Conservation (phyloP, 495 filamentous ascomycete species). For the Penicillium macrosclerotiorum region DNA sequence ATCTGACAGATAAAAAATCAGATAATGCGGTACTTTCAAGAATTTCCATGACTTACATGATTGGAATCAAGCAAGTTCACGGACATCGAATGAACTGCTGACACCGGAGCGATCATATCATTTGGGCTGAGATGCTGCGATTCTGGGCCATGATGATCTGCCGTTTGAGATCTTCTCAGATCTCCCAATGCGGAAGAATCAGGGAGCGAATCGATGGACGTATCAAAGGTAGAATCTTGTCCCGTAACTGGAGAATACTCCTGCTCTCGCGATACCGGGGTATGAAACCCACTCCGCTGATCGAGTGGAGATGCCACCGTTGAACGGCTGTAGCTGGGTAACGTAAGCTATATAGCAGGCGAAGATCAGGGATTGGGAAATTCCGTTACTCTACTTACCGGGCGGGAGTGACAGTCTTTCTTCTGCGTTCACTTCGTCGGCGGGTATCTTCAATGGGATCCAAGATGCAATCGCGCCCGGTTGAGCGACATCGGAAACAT, state of each 20-base stretch:
- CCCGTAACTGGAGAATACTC: constrained; percentile 28
- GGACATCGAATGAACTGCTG: constrained; percentile 43
- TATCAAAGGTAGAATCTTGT: constrained; percentile 23
- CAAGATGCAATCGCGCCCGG: constrained; percentile 40
- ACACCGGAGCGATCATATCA: constrained; percentile 44
- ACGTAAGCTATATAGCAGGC: constrained; percentile 11
- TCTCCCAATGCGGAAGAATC: constrained; percentile 19
- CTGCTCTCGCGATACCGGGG: constrained; percentile 30
- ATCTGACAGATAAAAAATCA: constrained; percentile 17
- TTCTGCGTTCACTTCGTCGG: constrained; percentile 28
- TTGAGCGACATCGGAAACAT: constrained; percentile 39
- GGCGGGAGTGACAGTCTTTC: constrained; percentile 25
- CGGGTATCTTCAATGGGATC: constrained; percentile 36
- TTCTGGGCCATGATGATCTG: constrained; percentile 30
- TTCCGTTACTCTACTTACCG: no score
- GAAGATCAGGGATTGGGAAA: no score
- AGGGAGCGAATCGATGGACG: constrained; percentile 30
- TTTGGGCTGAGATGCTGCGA: constrained; percentile 41
- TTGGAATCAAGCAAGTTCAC: constrained; percentile 39
- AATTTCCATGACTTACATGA: constrained; percentile 20
- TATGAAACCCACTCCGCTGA: constrained; percentile 25
- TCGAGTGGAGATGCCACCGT: constrained; percentile 25
- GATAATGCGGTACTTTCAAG: background rate
- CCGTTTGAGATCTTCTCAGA: constrained; percentile 24
- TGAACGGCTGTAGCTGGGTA: constrained; percentile 17